A percentile compares a stretch with the other conserved stretches of the same genome.
These are phyloP conservation scores for Lactarius akahatsu DNA, from an alignment of 768 basidiomycete species.

Conservation along the genomic window DNA sequence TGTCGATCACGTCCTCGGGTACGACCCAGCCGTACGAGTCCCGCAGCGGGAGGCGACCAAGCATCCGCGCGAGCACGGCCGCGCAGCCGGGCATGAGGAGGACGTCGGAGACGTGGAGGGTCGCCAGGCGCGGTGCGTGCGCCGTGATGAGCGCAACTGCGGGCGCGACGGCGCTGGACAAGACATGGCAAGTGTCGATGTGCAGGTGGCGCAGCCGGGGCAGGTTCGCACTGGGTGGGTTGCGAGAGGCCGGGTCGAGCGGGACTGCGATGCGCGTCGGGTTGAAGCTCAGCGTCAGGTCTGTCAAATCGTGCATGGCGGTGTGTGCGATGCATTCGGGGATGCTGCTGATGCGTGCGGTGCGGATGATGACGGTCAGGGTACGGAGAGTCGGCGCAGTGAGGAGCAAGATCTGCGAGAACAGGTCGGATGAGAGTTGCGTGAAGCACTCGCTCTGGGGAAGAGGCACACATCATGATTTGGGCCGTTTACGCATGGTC, in stretches of 20 bases:
- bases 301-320: slow-evolving; percentile 13
- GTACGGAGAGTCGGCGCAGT: slow-evolving; percentile 20
- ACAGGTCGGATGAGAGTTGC: background rate
- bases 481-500: slow-evolving; percentile 5
- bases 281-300: slow-evolving; percentile 19
- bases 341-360: slow-evolving; percentile 2
- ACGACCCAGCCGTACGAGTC: slow-evolving; percentile 19
- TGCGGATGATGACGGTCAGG: slow-evolving; percentile 16
- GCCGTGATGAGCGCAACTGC: slow-evolving; percentile 10
- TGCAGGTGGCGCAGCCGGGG: slow-evolving; percentile 21
- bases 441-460: background rate
- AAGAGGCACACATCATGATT: background rate
- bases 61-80: slow-evolving; percentile 22
- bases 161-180: slow-evolving; percentile 16
- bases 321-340: slow-evolving; percentile 12
- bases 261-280: slow-evolving; percentile 13
- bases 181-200: slow-evolving; percentile 10
- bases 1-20: background rate
- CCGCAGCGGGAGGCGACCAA: slow-evolving; percentile 25
- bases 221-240: background rate
- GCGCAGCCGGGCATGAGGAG: slow-evolving; percentile 25
- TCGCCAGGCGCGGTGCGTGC: slow-evolving; percentile 12
- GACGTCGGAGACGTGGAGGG: slow-evolving; percentile 16
- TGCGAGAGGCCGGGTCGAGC: background rate
- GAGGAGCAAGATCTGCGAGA: slow-evolving; percentile 16